Conservation (phyloP, 805 yeast species). For the Brettanomyces naardenensis region DNA sequence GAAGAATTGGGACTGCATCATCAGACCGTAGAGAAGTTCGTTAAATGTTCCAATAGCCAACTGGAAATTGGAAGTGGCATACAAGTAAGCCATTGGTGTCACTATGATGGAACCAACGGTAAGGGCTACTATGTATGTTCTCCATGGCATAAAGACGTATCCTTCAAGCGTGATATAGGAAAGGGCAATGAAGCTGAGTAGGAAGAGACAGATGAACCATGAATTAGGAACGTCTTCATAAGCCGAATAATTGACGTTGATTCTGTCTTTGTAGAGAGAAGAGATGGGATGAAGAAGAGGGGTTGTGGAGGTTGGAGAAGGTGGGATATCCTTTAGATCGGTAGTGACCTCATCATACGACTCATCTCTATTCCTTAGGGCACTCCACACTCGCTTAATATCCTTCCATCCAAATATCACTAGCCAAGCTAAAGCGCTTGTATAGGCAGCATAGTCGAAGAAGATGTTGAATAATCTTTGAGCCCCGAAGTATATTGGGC, state of each 20-base stretch:
- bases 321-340: neutral
- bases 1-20: constrained; percentile 29
- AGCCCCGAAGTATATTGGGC: constrained; percentile 39
- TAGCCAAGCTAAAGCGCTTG: constrained; percentile 41
- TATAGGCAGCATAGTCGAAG: constrained; percentile 45
- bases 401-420: constrained; percentile 19
- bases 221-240: constrained; percentile 35
- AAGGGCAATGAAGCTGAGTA: constrained; percentile 28
- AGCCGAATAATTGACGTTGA: constrained; percentile 31
- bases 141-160: constrained; percentile 26
- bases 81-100: constrained; percentile 41
- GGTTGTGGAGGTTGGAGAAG: neutral
- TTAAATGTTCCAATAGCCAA: constrained; percentile 45
- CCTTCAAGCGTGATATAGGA: constrained; percentile 25
- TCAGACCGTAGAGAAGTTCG: constrained; percentile 39
- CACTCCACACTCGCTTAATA: constrained; percentile 9
- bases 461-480: constrained; percentile 44
- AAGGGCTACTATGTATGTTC: constrained; percentile 37
- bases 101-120: constrained; percentile 37
- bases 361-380: neutral
- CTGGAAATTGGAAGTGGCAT: constrained; percentile 44
- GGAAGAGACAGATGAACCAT: constrained; percentile 34
- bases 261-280: constrained; percentile 30
- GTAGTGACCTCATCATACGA: neutral
- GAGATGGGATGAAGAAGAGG: constrained; percentile 6